Evolutionary conservation across 495 filamentous ascomycete species (phyloP).

Genomic region (Tuber microsphaerosporum): DNA sequence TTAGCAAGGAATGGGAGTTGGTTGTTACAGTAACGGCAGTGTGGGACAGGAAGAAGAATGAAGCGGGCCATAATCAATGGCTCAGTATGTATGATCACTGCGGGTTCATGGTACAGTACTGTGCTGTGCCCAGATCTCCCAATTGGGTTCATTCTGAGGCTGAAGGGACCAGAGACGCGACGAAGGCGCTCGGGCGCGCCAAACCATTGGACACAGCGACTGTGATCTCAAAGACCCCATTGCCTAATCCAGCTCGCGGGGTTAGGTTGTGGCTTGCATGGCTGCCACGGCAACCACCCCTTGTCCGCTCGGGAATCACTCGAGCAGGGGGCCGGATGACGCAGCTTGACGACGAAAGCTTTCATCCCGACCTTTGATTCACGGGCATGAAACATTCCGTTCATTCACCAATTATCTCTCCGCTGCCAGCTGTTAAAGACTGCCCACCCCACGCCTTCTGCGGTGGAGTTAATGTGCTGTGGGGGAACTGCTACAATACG

Average conservation of each 20-base stretch:
- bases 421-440: neutral
- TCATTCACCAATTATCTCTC: neutral
- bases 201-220: neutral
- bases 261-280: neutral
- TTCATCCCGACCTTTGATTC: neutral
- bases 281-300: constrained; percentile 1
- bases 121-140: neutral
- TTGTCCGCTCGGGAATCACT: neutral
- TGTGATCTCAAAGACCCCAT: neutral
- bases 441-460: neutral
- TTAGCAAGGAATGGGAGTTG: neutral
- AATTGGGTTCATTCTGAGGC: neutral
- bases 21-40: neutral
- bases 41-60: neutral
- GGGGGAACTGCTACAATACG: neutral
- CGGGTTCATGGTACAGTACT: neutral
- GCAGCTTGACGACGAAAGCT: neutral
- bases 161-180: neutral
- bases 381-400: neutral
- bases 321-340: neutral
- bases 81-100: neutral
- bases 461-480: neutral
- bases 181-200: neutral
- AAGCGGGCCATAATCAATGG: neutral
- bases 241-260: neutral